These are phyloP conservation scores for Solanum chacoense DNA, from an alignment of 305 asterid genomes.

Conservation along the genomic window DNA sequence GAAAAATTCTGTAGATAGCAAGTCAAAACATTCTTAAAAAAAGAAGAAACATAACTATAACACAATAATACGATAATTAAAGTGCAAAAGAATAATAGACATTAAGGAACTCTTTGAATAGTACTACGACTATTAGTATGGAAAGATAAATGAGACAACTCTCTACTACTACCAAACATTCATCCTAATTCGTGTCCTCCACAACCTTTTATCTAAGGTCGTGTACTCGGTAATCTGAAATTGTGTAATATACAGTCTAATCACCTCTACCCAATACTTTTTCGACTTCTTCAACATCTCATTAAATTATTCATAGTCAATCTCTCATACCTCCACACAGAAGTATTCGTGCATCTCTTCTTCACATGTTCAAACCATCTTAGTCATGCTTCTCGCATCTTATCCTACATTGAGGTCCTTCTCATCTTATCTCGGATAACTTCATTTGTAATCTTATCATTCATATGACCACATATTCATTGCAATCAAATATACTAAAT, in stretches of 20 bases:
- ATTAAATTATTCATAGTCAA: no score
- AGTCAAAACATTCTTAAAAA: background rate
- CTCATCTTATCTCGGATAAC: background rate
- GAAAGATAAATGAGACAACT: no score
- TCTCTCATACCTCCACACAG: background rate
- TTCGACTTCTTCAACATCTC: background rate
- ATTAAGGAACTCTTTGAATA: background rate
- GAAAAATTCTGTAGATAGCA: background rate
- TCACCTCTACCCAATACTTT: background rate
- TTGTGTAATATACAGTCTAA: accelerated
- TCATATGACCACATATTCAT: background rate
- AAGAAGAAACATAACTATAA: no score
- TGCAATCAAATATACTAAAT: background rate
- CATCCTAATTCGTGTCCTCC: background rate
- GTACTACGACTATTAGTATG: no score
- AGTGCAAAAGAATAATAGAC: background rate
- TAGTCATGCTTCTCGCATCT: background rate
- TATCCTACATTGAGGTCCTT: background rate
- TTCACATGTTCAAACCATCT: background rate
- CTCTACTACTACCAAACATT: no score
- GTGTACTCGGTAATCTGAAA: no score
- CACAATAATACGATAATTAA: background rate
- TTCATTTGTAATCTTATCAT: no score
- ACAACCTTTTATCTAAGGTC: background rate
- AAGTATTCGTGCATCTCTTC: accelerated